phyloP scores from a whole-genome alignment of 345 rosid genomes.

The Eucalyptus curtisii region DNA sequence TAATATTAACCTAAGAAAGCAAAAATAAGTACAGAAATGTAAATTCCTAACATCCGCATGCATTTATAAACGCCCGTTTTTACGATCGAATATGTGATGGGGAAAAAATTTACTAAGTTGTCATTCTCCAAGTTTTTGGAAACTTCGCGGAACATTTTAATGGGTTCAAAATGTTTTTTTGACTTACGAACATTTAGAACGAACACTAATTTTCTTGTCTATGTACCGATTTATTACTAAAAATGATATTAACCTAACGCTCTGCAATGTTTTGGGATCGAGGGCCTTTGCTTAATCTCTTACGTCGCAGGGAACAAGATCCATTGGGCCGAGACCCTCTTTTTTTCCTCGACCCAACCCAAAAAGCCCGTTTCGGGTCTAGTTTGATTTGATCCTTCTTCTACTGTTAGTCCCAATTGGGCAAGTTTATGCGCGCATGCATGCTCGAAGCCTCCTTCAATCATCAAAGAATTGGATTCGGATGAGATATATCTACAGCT shows the following conservation, averaged over 20 bases:
- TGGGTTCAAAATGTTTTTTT: too few relatives aligned
- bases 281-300: not conserved
- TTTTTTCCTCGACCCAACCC: not conserved
- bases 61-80: too few relatives aligned
- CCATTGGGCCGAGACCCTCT: not conserved
- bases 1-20: not conserved
- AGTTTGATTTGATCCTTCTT: not conserved
- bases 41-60: too few relatives aligned
- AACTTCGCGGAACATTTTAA: not conserved
- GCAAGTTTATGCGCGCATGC: not conserved
- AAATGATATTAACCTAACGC: not conserved
- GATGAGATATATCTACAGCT: not conserved
- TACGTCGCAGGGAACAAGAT: not conserved
- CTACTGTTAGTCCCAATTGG: not conserved
- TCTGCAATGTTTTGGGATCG: not conserved
- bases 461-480: not conserved
- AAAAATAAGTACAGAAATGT: not conserved
- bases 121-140: not conserved
- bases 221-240: too few relatives aligned
- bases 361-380: not conserved
- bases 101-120: too few relatives aligned
- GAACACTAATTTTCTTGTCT: not conserved
- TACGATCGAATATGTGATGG: not conserved
- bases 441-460: not conserved
- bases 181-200: not conserved